Conservation (phyloP, 352 stramenopile genomes). For the Saprolegnia diclina region DNA sequence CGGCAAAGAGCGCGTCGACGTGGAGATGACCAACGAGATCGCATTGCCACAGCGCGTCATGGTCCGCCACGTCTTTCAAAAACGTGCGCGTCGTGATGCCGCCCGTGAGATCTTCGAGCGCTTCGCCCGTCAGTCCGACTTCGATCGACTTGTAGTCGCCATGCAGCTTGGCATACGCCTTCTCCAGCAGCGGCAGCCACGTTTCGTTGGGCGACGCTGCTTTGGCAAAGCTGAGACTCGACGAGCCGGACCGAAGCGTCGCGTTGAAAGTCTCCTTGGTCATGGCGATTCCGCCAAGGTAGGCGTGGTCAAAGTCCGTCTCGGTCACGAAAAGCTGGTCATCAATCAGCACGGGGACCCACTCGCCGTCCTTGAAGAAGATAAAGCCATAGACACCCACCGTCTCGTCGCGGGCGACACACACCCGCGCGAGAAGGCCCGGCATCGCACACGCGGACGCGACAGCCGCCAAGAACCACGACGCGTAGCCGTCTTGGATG, state of each 20-base stretch:
- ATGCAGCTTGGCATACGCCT: conserved; percentile 77
- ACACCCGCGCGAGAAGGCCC: conserved; percentile 55
- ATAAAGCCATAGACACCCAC: conserved; percentile 49
- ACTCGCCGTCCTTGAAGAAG: conserved; percentile 48
- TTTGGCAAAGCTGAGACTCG: conserved; percentile 37
- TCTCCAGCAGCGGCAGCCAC: conserved; percentile 80
- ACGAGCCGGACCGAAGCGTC: conserved; percentile 34
- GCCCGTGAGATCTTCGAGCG: conserved; percentile 41
- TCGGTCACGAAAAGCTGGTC: conserved; percentile 39
- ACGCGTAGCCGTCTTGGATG: conserved; percentile 72
- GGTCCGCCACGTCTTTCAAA: conserved; percentile 35
- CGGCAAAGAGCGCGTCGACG: conserved; percentile 38
- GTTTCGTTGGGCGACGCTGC: conserved; percentile 55
- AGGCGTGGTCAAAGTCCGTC: conserved; percentile 32
- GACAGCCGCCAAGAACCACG: conserved; percentile 76
- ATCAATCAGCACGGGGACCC: conserved; percentile 43
- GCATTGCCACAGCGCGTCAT: conserved; percentile 36
- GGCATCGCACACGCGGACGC: conserved; percentile 67
- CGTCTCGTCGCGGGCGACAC: conserved; percentile 41
- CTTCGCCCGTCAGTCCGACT: conserved; percentile 45
- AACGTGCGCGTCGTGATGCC: conserved; percentile 38
- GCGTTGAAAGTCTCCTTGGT: conserved; percentile 30
- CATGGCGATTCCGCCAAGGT: conserved; percentile 27
- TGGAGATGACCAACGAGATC: conserved; percentile 36
- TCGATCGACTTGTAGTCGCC: conserved; percentile 65